Percentiles rank a stretch among this genome's conserved stretches.
phyloP scores from a whole-genome alignment of 306 rosid species.

The Biancaea sappan region DNA sequence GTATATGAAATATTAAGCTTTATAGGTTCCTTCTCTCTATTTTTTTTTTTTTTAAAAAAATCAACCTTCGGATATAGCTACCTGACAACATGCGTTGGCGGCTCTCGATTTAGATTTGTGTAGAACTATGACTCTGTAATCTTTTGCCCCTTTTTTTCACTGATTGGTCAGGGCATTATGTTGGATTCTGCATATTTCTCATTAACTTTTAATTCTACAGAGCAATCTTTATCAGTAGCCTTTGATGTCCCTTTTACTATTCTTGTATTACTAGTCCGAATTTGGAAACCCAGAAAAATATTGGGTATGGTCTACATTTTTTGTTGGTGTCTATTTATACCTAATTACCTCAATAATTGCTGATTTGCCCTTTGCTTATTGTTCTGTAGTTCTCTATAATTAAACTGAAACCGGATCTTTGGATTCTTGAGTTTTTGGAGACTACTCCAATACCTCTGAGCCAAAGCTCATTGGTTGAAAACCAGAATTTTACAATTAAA shows the following conservation, averaged over 20 bases:
- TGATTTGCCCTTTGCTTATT: slow-evolving; percentile 33
- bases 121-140: background rate
- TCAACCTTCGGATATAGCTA: slow-evolving; percentile 24
- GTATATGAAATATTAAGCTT: background rate
- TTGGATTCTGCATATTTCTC: slow-evolving; percentile 3
- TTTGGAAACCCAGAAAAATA: background rate
- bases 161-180: slow-evolving; percentile 14
- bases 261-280: slow-evolving; percentile 24
- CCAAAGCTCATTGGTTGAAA: background rate
- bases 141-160: background rate
- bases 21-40: background rate
- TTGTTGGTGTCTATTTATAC: slow-evolving; percentile 14
- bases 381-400: slow-evolving; percentile 8
- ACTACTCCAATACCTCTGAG: too few relatives aligned
- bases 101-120: slow-evolving; percentile 30
- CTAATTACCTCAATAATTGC: background rate
- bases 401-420: too few relatives aligned
- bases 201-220: background rate
- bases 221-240: slow-evolving; percentile 5
- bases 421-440: too few relatives aligned
- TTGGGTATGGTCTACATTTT: background rate
- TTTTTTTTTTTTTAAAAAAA: background rate
- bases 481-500: background rate
- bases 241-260: slow-evolving; percentile 31
- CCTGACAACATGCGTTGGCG: slow-evolving; percentile 26